These are phyloP conservation scores for Mycena rebaudengoi DNA, from an alignment of 768 basidiomycete genomes.

Conservation along the genomic window DNA sequence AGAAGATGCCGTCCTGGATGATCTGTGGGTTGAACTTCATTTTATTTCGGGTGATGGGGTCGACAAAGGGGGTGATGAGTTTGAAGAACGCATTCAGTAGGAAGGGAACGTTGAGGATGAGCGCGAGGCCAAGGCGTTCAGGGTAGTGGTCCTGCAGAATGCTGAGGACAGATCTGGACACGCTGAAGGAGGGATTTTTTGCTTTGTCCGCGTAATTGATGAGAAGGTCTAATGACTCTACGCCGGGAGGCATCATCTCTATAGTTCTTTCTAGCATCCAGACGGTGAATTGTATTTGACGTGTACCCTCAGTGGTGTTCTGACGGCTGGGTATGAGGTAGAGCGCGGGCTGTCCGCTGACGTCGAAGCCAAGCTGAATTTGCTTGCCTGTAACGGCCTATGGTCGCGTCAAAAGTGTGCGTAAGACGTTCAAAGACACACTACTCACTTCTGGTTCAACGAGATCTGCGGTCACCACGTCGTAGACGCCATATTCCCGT, in stretches of 20 bases:
- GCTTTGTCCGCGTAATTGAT: slow-evolving; percentile 81
- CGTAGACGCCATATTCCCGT: slow-evolving; percentile 79
- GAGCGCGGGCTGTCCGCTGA: slow-evolving; percentile 65
- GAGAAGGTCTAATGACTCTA: slow-evolving; percentile 81
- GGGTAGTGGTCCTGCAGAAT: slow-evolving; percentile 88
- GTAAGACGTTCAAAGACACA: neutral
- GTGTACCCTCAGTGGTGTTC: slow-evolving; percentile 74
- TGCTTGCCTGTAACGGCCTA: slow-evolving; percentile 86
- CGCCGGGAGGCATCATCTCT: slow-evolving; percentile 82
- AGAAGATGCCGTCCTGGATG: slow-evolving; percentile 72
- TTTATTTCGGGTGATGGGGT: slow-evolving; percentile 81
- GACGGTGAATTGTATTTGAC: slow-evolving; percentile 77
- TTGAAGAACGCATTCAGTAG: slow-evolving; percentile 79
- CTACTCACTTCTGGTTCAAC: slow-evolving; percentile 77
- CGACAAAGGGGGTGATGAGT: slow-evolving; percentile 81
- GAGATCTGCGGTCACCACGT: slow-evolving; percentile 61
- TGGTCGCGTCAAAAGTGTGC: slow-evolving; percentile 9
- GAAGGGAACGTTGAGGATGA: slow-evolving; percentile 86
- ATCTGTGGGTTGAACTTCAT: slow-evolving; percentile 79
- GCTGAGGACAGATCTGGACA: slow-evolving; percentile 57
- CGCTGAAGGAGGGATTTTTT: slow-evolving; percentile 60
- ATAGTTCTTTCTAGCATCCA: slow-evolving; percentile 82
- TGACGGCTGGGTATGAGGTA: slow-evolving; percentile 61
- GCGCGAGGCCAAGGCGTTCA: slow-evolving; percentile 79
- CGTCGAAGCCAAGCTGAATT: slow-evolving; percentile 80